A percentile compares a stretch with the other conserved stretches of the same genome.
phyloP scores from a whole-genome alignment of 1,139 yeast species.

The Meyerozyma elateridarum region DNA sequence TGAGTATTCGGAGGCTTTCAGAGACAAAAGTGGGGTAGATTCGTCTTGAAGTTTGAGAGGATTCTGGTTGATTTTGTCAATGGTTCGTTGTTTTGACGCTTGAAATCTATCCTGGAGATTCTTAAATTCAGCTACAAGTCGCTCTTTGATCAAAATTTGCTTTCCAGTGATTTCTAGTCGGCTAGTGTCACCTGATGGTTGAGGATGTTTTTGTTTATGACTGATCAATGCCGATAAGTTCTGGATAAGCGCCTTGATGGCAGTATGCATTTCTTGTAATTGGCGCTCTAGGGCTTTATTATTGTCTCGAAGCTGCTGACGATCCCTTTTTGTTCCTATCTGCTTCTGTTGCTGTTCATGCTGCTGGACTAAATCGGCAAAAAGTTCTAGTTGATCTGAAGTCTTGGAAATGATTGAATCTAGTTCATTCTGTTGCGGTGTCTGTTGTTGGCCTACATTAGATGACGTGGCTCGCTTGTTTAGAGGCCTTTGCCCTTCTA shows the following conservation, averaged over 20 bases:
- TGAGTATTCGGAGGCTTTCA: slow-evolving; percentile 15
- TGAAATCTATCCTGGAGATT: slow-evolving; percentile 36
- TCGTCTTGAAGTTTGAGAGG: slow-evolving; percentile 22
- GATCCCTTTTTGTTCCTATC: slow-evolving; percentile 56
- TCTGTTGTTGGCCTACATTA: slow-evolving; percentile 5
- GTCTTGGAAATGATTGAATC: slow-evolving; percentile 31
- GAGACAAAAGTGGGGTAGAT: slow-evolving; percentile 24
- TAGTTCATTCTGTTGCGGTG: slow-evolving; percentile 19
- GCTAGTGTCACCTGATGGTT: slow-evolving; percentile 7
- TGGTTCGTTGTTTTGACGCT: slow-evolving; percentile 22
- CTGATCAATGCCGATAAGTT: slow-evolving; percentile 31
- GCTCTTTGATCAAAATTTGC: slow-evolving; percentile 37
- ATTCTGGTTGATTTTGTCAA: slow-evolving; percentile 27
- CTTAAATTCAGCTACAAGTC: slow-evolving; percentile 33
- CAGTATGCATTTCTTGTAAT: slow-evolving; percentile 27
- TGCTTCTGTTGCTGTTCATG: slow-evolving; percentile 46
- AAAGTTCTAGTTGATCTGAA: slow-evolving; percentile 41
- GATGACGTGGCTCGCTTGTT: slow-evolving; percentile 7
- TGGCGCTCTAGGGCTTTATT: slow-evolving; percentile 30
- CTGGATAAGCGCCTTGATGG: slow-evolving; percentile 28
- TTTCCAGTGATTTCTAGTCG: slow-evolving; percentile 26
- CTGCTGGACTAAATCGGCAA: slow-evolving; percentile 46
- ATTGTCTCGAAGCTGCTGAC: slow-evolving; percentile 31
- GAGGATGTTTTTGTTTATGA: slow-evolving; percentile 22
- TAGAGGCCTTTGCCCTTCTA: slow-evolving; percentile 47